Percentiles rank a stretch among this genome's conserved stretches.
Evolutionary conservation across 768 basidiomycete genomes (phyloP).

Genomic region (Suillus weaverae): DNA sequence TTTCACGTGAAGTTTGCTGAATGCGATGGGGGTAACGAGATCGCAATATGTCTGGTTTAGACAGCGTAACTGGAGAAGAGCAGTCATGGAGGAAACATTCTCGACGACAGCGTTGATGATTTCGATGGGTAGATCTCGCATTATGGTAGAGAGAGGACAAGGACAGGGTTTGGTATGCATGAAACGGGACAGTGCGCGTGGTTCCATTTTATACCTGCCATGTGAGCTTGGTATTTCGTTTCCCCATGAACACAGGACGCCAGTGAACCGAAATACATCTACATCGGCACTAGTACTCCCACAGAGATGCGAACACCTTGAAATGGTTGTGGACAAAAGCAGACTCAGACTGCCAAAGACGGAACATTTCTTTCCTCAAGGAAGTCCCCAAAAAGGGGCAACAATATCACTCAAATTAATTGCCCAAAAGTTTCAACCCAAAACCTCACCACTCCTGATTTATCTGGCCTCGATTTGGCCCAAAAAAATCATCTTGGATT

Average conservation of each 20-base stretch:
- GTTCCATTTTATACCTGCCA: background rate
- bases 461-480: too few species aligned
- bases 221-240: background rate
- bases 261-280: background rate
- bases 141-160: conserved; percentile 5
- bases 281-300: background rate
- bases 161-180: background rate
- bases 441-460: too few species aligned
- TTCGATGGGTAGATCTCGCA: conserved; percentile 29
- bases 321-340: background rate
- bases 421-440: too few species aligned
- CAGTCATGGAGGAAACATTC: conserved; percentile 23
- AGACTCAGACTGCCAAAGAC: background rate
- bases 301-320: background rate
- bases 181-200: background rate
- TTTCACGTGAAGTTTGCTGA: conserved; percentile 23
- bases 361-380: background rate
- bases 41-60: conserved; percentile 27
- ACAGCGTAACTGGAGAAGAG: conserved; percentile 29
- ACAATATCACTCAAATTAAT: too few species aligned
- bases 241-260: background rate
- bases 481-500: too few species aligned
- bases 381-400: too few species aligned
- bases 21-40: conserved; percentile 26
- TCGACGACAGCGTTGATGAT: conserved; percentile 26